Base-by-base conservation (phyloP, 2,329 filamentous ascomycete genomes). In the Hymenotorrendiella dingleyae region DNA sequence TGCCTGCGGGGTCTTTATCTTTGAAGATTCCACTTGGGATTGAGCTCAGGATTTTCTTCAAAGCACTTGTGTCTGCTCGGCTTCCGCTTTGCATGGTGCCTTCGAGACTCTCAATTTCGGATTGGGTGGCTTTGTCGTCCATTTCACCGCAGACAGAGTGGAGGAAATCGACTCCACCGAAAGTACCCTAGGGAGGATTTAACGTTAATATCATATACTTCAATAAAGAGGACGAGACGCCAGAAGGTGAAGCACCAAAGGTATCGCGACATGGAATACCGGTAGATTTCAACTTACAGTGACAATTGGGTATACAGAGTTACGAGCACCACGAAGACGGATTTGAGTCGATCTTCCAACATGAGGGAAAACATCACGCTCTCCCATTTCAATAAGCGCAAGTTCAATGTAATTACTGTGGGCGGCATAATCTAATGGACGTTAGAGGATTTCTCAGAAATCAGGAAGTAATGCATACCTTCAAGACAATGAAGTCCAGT, bases 381-480 rank as follows among this genome's bases (percentile, higher is more conserved):
- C 88, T 39, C 88, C 89, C 57, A 95, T 67, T 63, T 95, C 89
- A 55, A 93, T 89, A 36, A 96, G 73, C 45, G 85, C 86, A 45
- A 96, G 77, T 64, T 96, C 90, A 11, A 75, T 80, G 66, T 94
- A 96, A 71, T 96, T 96, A 62, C 87, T 94, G 67, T 96, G 91
- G 12, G 90, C 91, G 41, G 89, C 82, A 68, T 83, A 97, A 62
- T 96, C 90, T 58, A 11, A 7, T 19, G 3, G 30, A 10, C 6
- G 22, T 54, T 47, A 53, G 49, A 34, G 78, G 7, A 8, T 17
- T 24, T 23, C 20, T 26, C 10, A 17, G 3, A 16, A 19, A 27
- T 12, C 9, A n/a, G 10, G 4, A 24, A 10, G 19, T 22, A 9
- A 16, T 30, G 32, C 47, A 37, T 54, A 53, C 54, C 56, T 68